phyloP scores from a whole-genome alignment of 108 stramenopile genomes.

The Fragilaria crotonensis region DNA sequence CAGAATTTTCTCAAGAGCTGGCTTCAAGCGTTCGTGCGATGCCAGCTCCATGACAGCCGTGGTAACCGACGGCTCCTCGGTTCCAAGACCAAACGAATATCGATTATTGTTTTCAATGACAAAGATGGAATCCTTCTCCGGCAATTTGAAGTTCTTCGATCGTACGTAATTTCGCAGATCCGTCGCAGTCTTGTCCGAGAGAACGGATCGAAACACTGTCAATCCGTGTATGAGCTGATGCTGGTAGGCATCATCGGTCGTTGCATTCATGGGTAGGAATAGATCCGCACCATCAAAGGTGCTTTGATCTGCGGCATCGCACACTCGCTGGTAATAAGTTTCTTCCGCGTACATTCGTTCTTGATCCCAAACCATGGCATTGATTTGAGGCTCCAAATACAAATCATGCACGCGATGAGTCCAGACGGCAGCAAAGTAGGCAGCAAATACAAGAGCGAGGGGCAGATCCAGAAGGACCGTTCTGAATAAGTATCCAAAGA shows the following conservation, averaged over 20 bases:
- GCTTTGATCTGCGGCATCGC: not conserved
- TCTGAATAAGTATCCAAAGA: not conserved
- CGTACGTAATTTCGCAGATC: slow-evolving; percentile 7
- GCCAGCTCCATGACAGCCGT: slow-evolving; percentile 10
- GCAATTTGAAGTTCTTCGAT: not conserved
- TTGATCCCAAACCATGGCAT: slow-evolving; percentile 1
- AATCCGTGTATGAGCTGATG: slow-evolving; percentile 11
- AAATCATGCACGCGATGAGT: slow-evolving; percentile 2
- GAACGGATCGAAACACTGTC: slow-evolving; percentile 2
- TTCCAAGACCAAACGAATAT: slow-evolving; percentile 9
- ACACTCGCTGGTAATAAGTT: slow-evolving; percentile 10
- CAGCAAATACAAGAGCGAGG: slow-evolving; percentile 1
- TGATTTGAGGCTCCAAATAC: slow-evolving; percentile 10
- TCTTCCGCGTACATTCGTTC: not conserved
- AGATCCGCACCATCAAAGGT: slow-evolving; percentile 5
- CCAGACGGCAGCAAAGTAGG: not conserved
- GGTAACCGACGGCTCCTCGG: slow-evolving; percentile 9
- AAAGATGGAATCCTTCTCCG: not conserved
- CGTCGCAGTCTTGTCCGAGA: slow-evolving; percentile 8
- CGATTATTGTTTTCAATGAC: slow-evolving; percentile 14
- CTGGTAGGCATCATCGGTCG: slow-evolving; percentile 1
- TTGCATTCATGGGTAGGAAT: not conserved
- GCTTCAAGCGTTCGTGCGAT: not conserved
- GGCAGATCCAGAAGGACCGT: slow-evolving; percentile 3
- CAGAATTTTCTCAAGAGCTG: slow-evolving; percentile 13